phyloP scores from a whole-genome alignment of 2,329 filamentous ascomycete species.

The Hypocreales sp. region DNA sequence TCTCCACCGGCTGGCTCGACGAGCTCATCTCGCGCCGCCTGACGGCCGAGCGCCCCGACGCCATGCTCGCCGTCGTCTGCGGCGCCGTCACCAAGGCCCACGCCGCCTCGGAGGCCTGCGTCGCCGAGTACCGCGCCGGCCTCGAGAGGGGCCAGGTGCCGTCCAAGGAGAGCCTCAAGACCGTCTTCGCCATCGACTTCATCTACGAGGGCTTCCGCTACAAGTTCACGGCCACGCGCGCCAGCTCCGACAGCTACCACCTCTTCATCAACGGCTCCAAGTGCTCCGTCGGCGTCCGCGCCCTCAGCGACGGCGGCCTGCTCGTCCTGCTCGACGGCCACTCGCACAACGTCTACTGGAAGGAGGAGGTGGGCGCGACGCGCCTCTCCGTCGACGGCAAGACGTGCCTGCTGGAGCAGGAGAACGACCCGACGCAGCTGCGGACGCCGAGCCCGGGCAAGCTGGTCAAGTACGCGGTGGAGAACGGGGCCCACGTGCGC shows the following conservation, averaged over 20 bases:
- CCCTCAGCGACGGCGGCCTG: conserved; percentile 85
- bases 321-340: conserved; percentile 80
- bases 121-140: conserved; percentile 72
- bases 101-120: conserved; percentile 78
- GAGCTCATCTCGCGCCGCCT: conserved; percentile 97
- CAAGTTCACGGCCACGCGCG: conserved; percentile 94
- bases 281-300: conserved; percentile 82
- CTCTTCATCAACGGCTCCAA: conserved; percentile 98
- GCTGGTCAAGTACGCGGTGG: conserved; percentile 93
- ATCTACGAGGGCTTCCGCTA: conserved; percentile 95
- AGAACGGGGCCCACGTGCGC: conserved; percentile 85
- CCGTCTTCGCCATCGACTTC: conserved; percentile 93
- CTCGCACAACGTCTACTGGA: conserved; percentile 99
- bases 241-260: conserved; percentile 86
- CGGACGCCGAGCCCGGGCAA: conserved; percentile 91
- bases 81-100: conserved; percentile 93
- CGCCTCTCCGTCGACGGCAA: conserved; percentile 95
- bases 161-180: conserved; percentile 92
- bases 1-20: conserved; percentile 96
- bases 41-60: conserved; percentile 88
- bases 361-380: conserved; percentile 92
- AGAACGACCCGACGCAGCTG: conserved; percentile 96
- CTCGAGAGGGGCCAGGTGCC: conserved; percentile 96
- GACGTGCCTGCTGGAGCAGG: conserved; percentile 93
- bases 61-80: conserved; percentile 85